Evolutionary conservation across 2,329 filamentous ascomycete genomes (phyloP).

Genomic region (Colletotrichum agaves): DNA sequence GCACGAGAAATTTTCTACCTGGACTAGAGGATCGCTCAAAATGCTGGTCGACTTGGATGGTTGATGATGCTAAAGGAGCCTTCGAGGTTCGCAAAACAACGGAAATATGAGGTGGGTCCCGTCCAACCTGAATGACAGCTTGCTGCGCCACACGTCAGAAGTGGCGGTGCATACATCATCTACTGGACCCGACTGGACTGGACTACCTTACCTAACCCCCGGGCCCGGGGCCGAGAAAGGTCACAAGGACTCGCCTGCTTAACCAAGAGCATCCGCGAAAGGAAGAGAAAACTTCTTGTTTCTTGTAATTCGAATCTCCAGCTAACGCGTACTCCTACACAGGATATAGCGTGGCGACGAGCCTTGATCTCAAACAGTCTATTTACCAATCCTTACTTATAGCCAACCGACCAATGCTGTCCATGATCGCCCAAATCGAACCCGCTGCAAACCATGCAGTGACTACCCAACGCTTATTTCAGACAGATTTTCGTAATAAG

Average conservation of each 20-base stretch:
- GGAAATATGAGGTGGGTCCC: slow-evolving; percentile 19
- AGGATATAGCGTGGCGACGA: slow-evolving; percentile 35
- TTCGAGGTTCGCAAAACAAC: not conserved
- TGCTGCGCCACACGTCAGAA: slow-evolving; percentile 15
- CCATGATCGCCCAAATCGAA: slow-evolving; percentile 13
- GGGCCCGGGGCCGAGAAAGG: too few species aligned
- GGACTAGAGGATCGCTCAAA: too few species aligned
- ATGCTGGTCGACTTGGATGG: not conserved
- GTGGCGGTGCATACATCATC: slow-evolving; percentile 21
- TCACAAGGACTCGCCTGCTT: too few species aligned
- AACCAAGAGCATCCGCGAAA: too few species aligned
- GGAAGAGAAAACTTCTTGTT: too few species aligned
- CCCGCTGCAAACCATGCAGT: slow-evolving; percentile 36
- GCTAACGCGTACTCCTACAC: slow-evolving; percentile 25
- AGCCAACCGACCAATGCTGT: slow-evolving; percentile 28
- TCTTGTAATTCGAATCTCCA: not conserved
- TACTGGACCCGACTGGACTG: too few species aligned
- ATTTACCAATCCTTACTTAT: slow-evolving; percentile 31
- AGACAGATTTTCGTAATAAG: slow-evolving; percentile 14
- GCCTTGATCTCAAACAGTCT: slow-evolving; percentile 36
- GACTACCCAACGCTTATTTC: slow-evolving; percentile 31
- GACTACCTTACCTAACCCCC: too few species aligned
- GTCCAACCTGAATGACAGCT: not conserved
- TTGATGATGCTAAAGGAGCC: not conserved
- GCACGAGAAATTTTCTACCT: too few species aligned